Conservation (phyloP, 495 filamentous ascomycete genomes). For the Aspergillus sparsus region DNA sequence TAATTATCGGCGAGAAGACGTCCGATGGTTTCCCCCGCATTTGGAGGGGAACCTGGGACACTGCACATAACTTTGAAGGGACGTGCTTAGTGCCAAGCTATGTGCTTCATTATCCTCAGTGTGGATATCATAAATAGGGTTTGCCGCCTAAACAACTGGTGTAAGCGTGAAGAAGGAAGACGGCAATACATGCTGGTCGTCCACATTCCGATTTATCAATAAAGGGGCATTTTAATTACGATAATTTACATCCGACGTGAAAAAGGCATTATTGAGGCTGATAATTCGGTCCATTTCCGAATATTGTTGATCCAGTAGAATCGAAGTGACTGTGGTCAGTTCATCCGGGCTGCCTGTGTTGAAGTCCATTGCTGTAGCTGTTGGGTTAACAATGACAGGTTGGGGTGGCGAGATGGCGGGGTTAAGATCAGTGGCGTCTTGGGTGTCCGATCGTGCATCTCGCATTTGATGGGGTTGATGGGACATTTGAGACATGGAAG, state of each 20-base stretch:
- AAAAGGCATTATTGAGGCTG: constrained; percentile 11
- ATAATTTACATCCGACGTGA: constrained; percentile 2
- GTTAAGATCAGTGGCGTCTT: background rate
- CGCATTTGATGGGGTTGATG: too few relatives aligned
- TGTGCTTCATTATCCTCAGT: too few relatives aligned
- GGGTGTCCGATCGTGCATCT: too few relatives aligned
- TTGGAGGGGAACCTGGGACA: too few relatives aligned
- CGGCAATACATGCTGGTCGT: too few relatives aligned
- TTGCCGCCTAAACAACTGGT: too few relatives aligned
- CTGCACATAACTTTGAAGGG: too few relatives aligned
- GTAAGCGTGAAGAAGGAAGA: too few relatives aligned
- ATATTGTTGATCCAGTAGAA: constrained; percentile 11
- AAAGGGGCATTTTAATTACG: background rate
- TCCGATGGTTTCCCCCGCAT: background rate
- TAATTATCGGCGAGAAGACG: background rate
- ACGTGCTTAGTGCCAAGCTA: too few relatives aligned
- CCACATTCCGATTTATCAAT: too few relatives aligned
- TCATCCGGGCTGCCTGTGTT: constrained; percentile 11
- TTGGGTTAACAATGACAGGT: background rate
- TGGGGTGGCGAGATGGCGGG: background rate
- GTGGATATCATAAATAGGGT: too few relatives aligned
- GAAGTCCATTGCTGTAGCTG: background rate
- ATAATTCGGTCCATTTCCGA: constrained; percentile 14
- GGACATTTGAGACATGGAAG: too few relatives aligned
- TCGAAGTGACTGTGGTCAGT: constrained; percentile 8